Evolutionary conservation across 768 basidiomycete genomes (phyloP).

Genomic region (Nidula microcarpa): DNA sequence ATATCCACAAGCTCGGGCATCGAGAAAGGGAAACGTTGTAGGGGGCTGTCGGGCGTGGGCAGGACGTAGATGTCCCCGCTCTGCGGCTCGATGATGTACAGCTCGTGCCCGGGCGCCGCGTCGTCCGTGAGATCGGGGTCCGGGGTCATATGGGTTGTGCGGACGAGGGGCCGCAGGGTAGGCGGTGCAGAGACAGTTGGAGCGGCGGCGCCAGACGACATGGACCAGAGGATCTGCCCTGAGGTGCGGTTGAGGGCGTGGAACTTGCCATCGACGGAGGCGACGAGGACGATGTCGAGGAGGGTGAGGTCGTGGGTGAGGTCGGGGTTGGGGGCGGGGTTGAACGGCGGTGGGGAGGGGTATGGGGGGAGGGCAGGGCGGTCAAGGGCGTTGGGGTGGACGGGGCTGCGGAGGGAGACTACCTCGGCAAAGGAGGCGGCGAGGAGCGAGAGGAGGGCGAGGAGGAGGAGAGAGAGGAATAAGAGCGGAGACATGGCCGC

Average conservation of each 20-base stretch:
- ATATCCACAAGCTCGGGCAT: slow-evolving; percentile 92
- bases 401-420: slow-evolving; percentile 11
- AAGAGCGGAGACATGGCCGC: too few relatives aligned
- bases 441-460: slow-evolving; percentile 20
- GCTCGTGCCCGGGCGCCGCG: slow-evolving; percentile 53
- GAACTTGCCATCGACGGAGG: slow-evolving; percentile 92
- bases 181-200: slow-evolving; percentile 38
- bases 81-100: slow-evolving; percentile 94
- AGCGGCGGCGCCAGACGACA: slow-evolving; percentile 56
- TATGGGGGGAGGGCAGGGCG: slow-evolving; percentile 3
- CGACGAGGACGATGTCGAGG: slow-evolving; percentile 82
- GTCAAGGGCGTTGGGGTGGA: too few relatives aligned
- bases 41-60: slow-evolving; percentile 58
- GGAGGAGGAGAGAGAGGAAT: neutral
- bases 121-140: slow-evolving; percentile 59
- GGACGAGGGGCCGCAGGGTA: slow-evolving; percentile 70
- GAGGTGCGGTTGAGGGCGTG: slow-evolving; percentile 90
- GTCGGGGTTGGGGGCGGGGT: slow-evolving; percentile 10
- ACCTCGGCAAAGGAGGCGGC: slow-evolving; percentile 22
- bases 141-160: slow-evolving; percentile 58
- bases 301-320: slow-evolving; percentile 52
- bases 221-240: slow-evolving; percentile 84
- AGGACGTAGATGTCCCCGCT: slow-evolving; percentile 92
- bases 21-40: slow-evolving; percentile 87
- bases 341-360: slow-evolving; percentile 11